Evolutionary conservation across 192 early-diverging fungal species (phyloP), one percentile per base, ranked within the genome.

Genomic region (Gamsiella multidivaricata): DNA sequence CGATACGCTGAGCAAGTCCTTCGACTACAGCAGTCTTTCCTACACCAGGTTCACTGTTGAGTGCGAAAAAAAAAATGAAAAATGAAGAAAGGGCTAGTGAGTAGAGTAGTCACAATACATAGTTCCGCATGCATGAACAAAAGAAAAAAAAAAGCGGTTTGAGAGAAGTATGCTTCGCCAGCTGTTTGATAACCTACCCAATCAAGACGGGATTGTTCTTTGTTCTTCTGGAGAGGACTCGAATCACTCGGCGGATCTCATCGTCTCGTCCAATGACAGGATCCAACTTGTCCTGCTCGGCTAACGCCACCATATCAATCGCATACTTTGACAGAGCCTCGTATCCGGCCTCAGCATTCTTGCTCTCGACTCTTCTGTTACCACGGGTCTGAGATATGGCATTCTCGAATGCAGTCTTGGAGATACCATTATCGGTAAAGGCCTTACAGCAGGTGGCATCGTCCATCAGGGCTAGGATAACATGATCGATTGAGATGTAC

Each of bases 251-350:
- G 15, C 96, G 87, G 79, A 97, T 98, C 72, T 97, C 96, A 31
- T 98, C 96, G 76, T 97, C 96, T 29, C 97, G 90, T 23, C 96
- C 96, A 80, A 99, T 96, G 53, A 96, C 92, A 0, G 97, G 97
- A 79, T 99, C 97, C 11, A 99, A 88, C 79, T 98, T 97, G 26
- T 96, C 96, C 12, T 84, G 82, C 59, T 93, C 87, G 25, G 94
- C 96, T 65, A 93, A 78, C 18, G 83, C 84, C 23, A 94, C 88
- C 81, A 99, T 82, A 59, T 99, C 95, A 56, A 96, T 82, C 5
- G 95, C 94, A 80, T 99, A 99, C 80, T 99, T 99, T 64, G 83
- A 88, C 17, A 99, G 87, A 22, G 96, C 95, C 37, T 98, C 96
- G 73, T 94, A 97, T 37, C 86, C 91, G 6, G 89, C 88, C 65